Conservation (phyloP, 2,329 filamentous ascomycete species). For the Fusarium sp. region DNA sequence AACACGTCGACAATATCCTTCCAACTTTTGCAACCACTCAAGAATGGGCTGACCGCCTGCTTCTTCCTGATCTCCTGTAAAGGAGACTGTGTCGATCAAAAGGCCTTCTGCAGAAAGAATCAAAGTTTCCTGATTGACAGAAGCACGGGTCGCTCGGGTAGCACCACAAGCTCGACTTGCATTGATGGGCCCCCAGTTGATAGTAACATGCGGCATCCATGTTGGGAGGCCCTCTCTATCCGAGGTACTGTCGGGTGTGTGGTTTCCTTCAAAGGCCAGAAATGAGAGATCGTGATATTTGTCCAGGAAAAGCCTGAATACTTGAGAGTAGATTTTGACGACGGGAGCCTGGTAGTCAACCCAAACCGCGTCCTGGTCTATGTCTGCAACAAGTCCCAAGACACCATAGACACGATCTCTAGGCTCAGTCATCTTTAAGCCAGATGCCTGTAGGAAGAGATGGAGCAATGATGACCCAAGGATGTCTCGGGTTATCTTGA, state of each 20-base stretch:
- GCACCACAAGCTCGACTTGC: neutral
- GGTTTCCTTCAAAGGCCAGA: neutral
- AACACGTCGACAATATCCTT: neutral
- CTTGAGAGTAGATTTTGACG: neutral
- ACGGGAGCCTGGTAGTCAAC: neutral
- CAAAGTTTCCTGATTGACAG: neutral
- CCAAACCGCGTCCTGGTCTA: neutral
- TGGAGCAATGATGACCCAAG: neutral
- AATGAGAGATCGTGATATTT: neutral
- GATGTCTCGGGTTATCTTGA: neutral
- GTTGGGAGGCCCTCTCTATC: neutral
- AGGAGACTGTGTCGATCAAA: neutral
- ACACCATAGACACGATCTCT: slow-evolving; percentile 8
- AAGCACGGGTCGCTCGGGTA: neutral
- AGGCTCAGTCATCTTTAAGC: neutral
- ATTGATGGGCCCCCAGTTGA: neutral
- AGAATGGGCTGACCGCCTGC: neutral
- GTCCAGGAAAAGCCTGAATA: neutral
- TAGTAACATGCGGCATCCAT: neutral
- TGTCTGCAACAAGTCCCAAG: neutral
- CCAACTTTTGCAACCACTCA: neutral
- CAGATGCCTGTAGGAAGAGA: neutral
- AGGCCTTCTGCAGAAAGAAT: neutral
- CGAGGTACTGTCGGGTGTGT: too few relatives aligned
- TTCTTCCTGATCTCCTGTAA: neutral